Conservation (phyloP, 179 eudicot species). For the Silene noctiflora region DNA sequence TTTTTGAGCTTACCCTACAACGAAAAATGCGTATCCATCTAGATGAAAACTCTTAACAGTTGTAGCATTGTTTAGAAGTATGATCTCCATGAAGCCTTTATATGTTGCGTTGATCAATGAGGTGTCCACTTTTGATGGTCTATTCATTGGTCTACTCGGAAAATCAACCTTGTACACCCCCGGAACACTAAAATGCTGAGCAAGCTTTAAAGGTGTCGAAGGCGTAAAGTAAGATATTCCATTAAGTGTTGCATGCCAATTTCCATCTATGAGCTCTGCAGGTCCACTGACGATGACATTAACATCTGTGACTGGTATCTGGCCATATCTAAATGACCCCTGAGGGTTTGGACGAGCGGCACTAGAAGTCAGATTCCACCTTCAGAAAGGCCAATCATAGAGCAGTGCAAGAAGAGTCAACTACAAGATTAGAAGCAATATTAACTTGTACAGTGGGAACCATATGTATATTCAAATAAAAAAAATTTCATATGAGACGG, state of each 20-base stretch:
- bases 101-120: slow-evolving; percentile 82
- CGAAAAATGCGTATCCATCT: slow-evolving; percentile 92
- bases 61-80: slow-evolving; percentile 73
- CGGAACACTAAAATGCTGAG: slow-evolving; percentile 69
- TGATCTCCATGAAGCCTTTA: slow-evolving; percentile 88
- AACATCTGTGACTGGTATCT: slow-evolving; percentile 87
- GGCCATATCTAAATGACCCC: slow-evolving; percentile 92
- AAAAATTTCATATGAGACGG: background rate
- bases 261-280: slow-evolving; percentile 70
- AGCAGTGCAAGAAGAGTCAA: slow-evolving; percentile 25
- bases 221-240: slow-evolving; percentile 83
- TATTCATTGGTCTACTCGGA: slow-evolving; percentile 76
- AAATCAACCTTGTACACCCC: slow-evolving; percentile 94
- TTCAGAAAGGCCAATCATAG: slow-evolving; percentile 29
- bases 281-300: slow-evolving; percentile 74
- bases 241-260: slow-evolving; percentile 76
- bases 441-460: background rate
- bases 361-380: slow-evolving; percentile 93
- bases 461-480: background rate
- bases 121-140: slow-evolving; percentile 74
- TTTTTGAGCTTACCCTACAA: slow-evolving; percentile 71
- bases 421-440: slow-evolving; percentile 7
- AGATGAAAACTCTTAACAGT: slow-evolving; percentile 80
- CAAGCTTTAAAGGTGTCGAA: slow-evolving; percentile 82
- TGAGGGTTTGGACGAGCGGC: slow-evolving; percentile 99